These are phyloP conservation scores for Passalora sequoiae DNA, from an alignment of 2,329 filamentous ascomycete species.

Conservation along the genomic window DNA sequence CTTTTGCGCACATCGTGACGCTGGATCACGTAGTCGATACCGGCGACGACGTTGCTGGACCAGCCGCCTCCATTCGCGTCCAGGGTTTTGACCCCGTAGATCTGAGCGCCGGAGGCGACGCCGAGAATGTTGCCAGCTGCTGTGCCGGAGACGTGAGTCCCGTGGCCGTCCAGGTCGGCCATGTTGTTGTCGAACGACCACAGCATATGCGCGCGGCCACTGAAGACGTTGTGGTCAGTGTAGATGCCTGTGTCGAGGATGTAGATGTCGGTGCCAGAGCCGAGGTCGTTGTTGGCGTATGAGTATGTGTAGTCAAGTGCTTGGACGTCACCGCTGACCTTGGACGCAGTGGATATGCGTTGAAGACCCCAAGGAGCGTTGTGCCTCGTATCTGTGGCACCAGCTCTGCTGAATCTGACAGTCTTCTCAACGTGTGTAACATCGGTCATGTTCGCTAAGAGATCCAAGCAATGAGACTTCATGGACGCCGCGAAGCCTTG, in stretches of 20 bases:
- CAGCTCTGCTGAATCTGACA: conserved; percentile 21
- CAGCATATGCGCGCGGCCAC: conserved; percentile 39
- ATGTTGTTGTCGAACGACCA: conserved; percentile 36
- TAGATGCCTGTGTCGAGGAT: conserved; percentile 48
- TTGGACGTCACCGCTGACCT: conserved; percentile 25
- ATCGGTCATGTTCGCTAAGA: conserved; percentile 38
- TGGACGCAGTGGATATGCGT: conserved; percentile 38
- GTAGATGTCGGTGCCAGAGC: conserved; percentile 45
- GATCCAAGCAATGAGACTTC: conserved; percentile 37
- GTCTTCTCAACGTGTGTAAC: conserved; percentile 40
- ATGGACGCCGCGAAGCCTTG: conserved; percentile 39
- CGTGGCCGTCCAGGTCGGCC: conserved; percentile 44
- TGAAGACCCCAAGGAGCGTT: conserved; percentile 45
- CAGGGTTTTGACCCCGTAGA: conserved; percentile 50
- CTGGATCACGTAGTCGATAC: conserved; percentile 45
- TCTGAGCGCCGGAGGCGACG: conserved; percentile 46
- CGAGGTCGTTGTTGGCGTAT: conserved; percentile 34
- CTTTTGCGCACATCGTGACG: conserved; percentile 42
- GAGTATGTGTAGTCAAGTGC: conserved; percentile 42
- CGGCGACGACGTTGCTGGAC: conserved; percentile 45
- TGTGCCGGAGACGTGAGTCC: conserved; percentile 46
- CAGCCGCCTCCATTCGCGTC: conserved; percentile 44
- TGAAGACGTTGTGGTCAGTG: conserved; percentile 43
- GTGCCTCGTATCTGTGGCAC: conserved; percentile 25
- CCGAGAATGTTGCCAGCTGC: conserved; percentile 42